Evolutionary conservation across 208 protist species (phyloP).

Genomic region (Trypanosoma congolense): DNA sequence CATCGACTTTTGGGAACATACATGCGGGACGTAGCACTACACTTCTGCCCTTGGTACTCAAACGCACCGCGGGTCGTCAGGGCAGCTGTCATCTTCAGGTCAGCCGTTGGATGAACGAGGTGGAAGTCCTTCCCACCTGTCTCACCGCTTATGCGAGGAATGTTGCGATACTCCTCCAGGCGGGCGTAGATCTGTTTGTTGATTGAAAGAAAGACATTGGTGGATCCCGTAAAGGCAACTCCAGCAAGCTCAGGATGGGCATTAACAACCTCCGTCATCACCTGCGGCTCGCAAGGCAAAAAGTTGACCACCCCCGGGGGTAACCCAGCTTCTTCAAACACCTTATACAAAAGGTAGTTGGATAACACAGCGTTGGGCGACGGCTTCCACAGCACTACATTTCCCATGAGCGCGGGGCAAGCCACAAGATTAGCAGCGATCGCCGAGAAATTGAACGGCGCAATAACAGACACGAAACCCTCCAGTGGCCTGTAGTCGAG

Average conservation of each 20-base stretch:
- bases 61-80: slow-evolving; percentile 91
- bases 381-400: slow-evolving; percentile 96
- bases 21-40: slow-evolving; percentile 85
- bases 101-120: slow-evolving; percentile 88
- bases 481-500: slow-evolving; percentile 95
- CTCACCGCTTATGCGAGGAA: slow-evolving; percentile 95
- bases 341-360: slow-evolving; percentile 93
- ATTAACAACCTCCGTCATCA: slow-evolving; percentile 77
- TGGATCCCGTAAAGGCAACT: slow-evolving; percentile 96
- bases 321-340: slow-evolving; percentile 94
- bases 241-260: slow-evolving; percentile 83
- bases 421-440: slow-evolving; percentile 95
- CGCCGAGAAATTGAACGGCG: slow-evolving; percentile 98
- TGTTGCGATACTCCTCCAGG: slow-evolving; percentile 88
- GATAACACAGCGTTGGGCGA: slow-evolving; percentile 83
- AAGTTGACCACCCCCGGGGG: slow-evolving; percentile 96
- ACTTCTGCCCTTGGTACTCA: slow-evolving; percentile 98
- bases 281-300: slow-evolving; percentile 71
- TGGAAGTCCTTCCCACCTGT: slow-evolving; percentile 98
- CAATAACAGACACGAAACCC: slow-evolving; percentile 94
- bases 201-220: slow-evolving; percentile 87
- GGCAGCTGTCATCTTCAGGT: slow-evolving; percentile 82
- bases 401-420: slow-evolving; percentile 96
- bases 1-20: slow-evolving; percentile 93
- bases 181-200: slow-evolving; percentile 90